Evolutionary conservation across 2,329 filamentous ascomycete genomes (phyloP), one percentile per base, ranked within the genome.

Genomic region (Ophiostoma himal-ulmi): DNA sequence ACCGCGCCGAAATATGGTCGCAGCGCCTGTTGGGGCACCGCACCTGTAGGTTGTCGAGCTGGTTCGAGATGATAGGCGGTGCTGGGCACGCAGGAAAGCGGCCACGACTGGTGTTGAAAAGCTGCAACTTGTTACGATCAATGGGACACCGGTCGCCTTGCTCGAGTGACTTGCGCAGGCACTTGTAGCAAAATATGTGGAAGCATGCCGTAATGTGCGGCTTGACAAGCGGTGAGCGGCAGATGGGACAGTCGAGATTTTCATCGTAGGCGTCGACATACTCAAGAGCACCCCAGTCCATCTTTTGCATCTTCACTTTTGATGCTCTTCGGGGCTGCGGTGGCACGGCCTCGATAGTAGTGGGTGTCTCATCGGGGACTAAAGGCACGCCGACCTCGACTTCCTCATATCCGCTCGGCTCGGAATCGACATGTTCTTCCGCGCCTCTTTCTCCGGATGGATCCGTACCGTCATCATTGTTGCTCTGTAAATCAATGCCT

Each of bases 171-270:
- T 81, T 79, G 64, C 78, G 75, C 36, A 89, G 80, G 75, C 88
- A 90, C 5, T 81, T 80, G 68, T 83, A 83, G 75, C 88, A 90
- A 76, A 90, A 90, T 14, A 86, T 88, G 76, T 90, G 88, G 71
- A 88, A 85, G 78, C 88, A 90, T 14, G 73, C 74, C 0, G 87
- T 89, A 60, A 87, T 88, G 67, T 88, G 81, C 0, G 88, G 87
- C 17, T 85, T 81, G 67, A 89, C 80, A 60, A 90, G 82, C 3
- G 88, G 85, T 13, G 86, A 83, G 74, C 85, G 86, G 78, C 88
- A 90, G 67, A 80, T 78, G 20, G 78, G 77, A 70, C 79, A 80
- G 57, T 78, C 72, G n/a, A 80, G 76, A 20, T 77, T 78, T 37
- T 79, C 77, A 71, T 79, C 78, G 20, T 79, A 76, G 1, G 72